A percentile compares a stretch with the other conserved stretches of the same genome.
phyloP scores from a whole-genome alignment of 2,329 filamentous ascomycete species.

The Emericellopsis cladophorae region DNA sequence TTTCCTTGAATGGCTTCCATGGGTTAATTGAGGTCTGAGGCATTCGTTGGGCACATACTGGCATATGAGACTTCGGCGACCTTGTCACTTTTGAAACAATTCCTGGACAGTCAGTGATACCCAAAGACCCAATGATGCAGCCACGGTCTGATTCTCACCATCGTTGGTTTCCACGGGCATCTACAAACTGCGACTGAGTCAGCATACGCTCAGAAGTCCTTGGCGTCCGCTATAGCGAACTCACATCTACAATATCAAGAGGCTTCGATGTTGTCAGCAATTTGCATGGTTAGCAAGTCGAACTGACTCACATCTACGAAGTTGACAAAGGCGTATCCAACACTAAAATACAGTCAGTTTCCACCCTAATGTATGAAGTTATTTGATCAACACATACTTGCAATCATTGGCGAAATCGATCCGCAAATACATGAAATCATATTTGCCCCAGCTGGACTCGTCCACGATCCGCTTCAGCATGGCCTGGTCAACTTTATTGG shows the following conservation, averaged over 20 bases:
- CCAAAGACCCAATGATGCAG: background rate
- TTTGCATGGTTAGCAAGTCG: background rate
- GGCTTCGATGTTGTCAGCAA: constrained; percentile 38
- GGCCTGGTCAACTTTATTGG: constrained; percentile 71
- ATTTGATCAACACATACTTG: constrained; percentile 45
- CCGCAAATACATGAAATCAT: constrained; percentile 90
- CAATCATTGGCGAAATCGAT: constrained; percentile 79
- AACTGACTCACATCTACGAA: constrained; percentile 57
- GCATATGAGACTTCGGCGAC: constrained; percentile 87
- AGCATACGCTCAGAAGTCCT: background rate
- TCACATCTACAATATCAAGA: constrained; percentile 58
- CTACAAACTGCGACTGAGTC: constrained; percentile 50
- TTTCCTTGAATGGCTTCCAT: constrained; percentile 72
- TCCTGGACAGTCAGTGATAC: constrained; percentile 33
- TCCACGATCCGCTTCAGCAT: constrained; percentile 74
- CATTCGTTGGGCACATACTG: constrained; percentile 41
- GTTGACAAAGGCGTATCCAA: constrained; percentile 96
- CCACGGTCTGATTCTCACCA: constrained; percentile 33
- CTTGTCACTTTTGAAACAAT: constrained; percentile 73
- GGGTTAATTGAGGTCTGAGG: constrained; percentile 5
- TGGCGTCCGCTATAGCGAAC: constrained; percentile 10
- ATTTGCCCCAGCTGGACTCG: constrained; percentile 64
- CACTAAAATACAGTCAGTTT: constrained; percentile 35
- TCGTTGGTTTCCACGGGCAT: constrained; percentile 54
- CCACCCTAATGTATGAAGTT: constrained; percentile 3